Base-by-base conservation (phyloP, 257 asterid genomes). In the Ballota nigra region DNA sequence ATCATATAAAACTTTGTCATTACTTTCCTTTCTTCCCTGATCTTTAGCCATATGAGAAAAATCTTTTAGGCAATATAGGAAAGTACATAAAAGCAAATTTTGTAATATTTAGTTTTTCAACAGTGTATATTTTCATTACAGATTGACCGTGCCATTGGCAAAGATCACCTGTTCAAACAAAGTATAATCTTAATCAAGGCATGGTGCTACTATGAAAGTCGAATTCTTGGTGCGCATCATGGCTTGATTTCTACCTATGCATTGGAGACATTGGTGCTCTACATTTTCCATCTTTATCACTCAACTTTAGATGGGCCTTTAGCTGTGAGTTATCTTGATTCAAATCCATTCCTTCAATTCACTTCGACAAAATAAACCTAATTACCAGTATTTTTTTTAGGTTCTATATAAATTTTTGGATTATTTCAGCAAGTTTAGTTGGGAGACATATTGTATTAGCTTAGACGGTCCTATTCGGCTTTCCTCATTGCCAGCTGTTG, bases 141-240 rank as follows among this genome's bases (percentile, higher is more conserved):
- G 99, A 90, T 89, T 71, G 97, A 95, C 81, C 88, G 92, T 56
- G 71, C 83, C 20, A 86, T 95, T 70, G 92, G 97, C 41, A 88
- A 77, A 80, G 86, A 92, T 41, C 90, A 95, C 80, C 83, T 92
- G 40, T 95, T 95, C 65, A 95, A 95, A 79, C 90, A 86, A 64
- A 95, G 99, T 75, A 84, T 95, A 66, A 86, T 95, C 75, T 81
- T 95, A 70, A 84, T 92, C 68, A 95, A 95, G 74, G 88, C 98
- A 3, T 95, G 99, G 99, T 95, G 99, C 86, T 95, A 88, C 69
- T 95, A 95, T 53, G 99, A 95, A 79, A 92, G 98, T 64, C 98
- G 99, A 22, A 82, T 95, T 56, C 95, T 92, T 47, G 99, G 99
- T 68, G 93, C 97, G 57, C 87, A 89, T 75, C 97, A 91, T 47